Conservation (phyloP, 169 alveolate species). For the Plasmodium gallinaceum region DNA sequence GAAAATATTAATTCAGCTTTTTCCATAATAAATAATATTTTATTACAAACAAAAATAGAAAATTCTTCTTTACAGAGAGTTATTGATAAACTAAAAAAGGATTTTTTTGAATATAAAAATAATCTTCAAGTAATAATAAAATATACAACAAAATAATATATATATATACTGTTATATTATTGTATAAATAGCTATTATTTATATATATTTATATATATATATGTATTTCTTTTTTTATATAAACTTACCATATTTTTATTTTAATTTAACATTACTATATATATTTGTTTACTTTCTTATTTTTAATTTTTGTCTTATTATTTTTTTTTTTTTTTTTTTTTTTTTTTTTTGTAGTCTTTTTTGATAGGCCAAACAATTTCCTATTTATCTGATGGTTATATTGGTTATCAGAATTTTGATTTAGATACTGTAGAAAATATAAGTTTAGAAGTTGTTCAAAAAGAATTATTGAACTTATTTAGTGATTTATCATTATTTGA, state of each 20-base stretch:
- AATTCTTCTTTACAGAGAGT: constrained; percentile 75
- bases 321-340: background rate
- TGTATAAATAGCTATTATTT: background rate
- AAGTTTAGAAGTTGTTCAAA: constrained; percentile 76
- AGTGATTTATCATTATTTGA: constrained; percentile 72
- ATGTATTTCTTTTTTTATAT: constrained; percentile 1
- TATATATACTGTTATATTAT: background rate
- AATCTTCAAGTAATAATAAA: constrained; percentile 63
- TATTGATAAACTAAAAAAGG: constrained; percentile 81
- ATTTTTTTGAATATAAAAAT: constrained; percentile 81
- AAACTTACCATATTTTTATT: constrained; percentile 35
- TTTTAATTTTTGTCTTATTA: background rate
- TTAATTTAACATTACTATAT: constrained; percentile 17
- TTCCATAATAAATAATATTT: constrained; percentile 51
- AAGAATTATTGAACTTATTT: constrained; percentile 39
- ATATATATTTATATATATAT: constrained; percentile 19
- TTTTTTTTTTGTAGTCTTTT: constrained; percentile 63
- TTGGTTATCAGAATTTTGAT: constrained; percentile 81
- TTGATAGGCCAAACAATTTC: constrained; percentile 82
- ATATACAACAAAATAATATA: background rate
- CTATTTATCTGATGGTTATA: constrained; percentile 80
- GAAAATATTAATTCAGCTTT: constrained; percentile 67
- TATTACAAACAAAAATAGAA: constrained; percentile 64
- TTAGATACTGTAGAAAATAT: constrained; percentile 30
- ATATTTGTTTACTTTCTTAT: constrained; percentile 12